Evolutionary conservation across 2,329 filamentous ascomycete species (phyloP), one percentile per base, ranked within the genome.

Genomic region (Alternaria brassicae): DNA sequence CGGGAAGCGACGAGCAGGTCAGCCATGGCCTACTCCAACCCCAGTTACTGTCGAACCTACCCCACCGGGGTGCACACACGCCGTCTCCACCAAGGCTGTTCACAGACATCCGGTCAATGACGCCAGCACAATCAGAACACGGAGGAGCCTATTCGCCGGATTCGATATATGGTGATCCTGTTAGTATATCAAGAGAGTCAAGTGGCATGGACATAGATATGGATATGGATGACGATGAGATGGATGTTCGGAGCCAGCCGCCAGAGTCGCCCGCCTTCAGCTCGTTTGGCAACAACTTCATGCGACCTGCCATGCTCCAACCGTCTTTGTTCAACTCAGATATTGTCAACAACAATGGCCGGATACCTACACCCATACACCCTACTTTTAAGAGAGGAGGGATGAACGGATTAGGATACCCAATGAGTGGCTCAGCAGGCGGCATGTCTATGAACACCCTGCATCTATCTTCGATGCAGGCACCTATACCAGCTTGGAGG

Each of bases 281-380:
- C 17, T 67, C 62, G 27, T 54, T 67, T 15, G 58, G 69, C 15
- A 68, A 56, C 23, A 67, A 53, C 39, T 75, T 77, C 58, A 67
- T 75, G 57, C 70, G 74, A 21, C 73, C 77, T 2, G 69, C 75
- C 23, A 77, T 71, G 59, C 68, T 77, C 23, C 74, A 77, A 36
- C 62, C 71, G 7, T 69, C 72, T 13, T 58, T 72, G 13, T 71
- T 76, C 59, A 52, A 60, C 42, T 60, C 68, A 30, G 67, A 70
- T 41, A 8, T 49, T 41, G 19, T 56, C 49, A 50, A 66, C 64
- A 63, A 58, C 58, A 66, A 69, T 62, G 40, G 73, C 59, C 61
- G 78, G n/a, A 72, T 80, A 54, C 77, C 77, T 2, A 79, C 78
- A 21, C 78, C 78, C 40, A 80, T 80, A 53, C 74, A 78, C 53